Evolutionary conservation across 352 stramenopile genomes (phyloP).

Genomic region (Elongisporangium senticosum): DNA sequence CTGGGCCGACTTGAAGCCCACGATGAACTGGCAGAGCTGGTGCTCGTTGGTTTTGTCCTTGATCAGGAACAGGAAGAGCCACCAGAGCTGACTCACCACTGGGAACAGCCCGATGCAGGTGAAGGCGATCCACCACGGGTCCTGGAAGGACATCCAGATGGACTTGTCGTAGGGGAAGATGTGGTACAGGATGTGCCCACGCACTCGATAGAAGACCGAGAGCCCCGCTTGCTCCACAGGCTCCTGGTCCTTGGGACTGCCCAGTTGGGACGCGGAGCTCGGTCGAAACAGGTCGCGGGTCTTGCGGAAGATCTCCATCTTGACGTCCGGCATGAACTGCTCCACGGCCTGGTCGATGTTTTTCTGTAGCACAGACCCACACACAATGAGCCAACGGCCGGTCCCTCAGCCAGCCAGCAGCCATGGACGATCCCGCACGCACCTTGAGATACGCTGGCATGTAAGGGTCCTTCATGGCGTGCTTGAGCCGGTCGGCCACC

Average conservation of each 20-base stretch:
- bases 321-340: slow-evolving; percentile 86
- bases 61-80: slow-evolving; percentile 86
- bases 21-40: slow-evolving; percentile 90
- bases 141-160: slow-evolving; percentile 82
- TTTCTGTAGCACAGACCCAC: slow-evolving; percentile 17
- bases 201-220: slow-evolving; percentile 35
- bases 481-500: slow-evolving; percentile 65
- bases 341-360: slow-evolving; percentile 84
- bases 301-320: slow-evolving; percentile 86
- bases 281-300: slow-evolving; percentile 69
- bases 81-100: slow-evolving; percentile 85
- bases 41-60: slow-evolving; percentile 92
- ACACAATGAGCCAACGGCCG: not conserved
- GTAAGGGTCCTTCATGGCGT: slow-evolving; percentile 75
- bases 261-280: slow-evolving; percentile 12
- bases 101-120: slow-evolving; percentile 78
- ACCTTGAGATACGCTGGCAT: slow-evolving; percentile 82
- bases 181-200: slow-evolving; percentile 82
- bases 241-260: slow-evolving; percentile 7
- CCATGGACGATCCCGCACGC: not conserved
- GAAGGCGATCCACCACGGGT: slow-evolving; percentile 78
- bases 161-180: slow-evolving; percentile 85
- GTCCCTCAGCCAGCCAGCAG: not conserved
- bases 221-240: slow-evolving; percentile 9
- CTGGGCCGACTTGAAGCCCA: slow-evolving; percentile 87